These are phyloP conservation scores for Boletus reticuloceps DNA, from an alignment of 768 basidiomycete genomes.

Conservation along the genomic window DNA sequence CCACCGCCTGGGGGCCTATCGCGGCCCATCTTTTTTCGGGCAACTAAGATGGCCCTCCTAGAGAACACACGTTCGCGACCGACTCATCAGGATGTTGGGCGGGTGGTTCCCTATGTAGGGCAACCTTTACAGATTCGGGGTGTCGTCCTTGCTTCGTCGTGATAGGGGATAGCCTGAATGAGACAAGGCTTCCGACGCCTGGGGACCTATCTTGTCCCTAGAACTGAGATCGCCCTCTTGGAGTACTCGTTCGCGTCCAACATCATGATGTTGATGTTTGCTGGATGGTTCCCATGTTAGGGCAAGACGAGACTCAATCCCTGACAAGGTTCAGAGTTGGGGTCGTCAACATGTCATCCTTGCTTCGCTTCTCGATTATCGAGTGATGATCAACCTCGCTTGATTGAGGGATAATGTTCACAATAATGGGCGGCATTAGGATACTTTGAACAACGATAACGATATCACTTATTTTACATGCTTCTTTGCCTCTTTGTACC, in stretches of 20 bases:
- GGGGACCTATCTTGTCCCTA: too few species aligned
- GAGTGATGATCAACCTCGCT: constrained; percentile 98
- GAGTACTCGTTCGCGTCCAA: too few species aligned
- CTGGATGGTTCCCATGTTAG: too few species aligned
- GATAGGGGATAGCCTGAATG: too few species aligned
- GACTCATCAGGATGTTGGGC: background rate
- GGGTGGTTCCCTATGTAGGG: background rate
- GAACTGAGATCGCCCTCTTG: too few species aligned
- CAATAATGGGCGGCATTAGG: constrained; percentile 73
- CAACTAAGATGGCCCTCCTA: constrained; percentile 3
- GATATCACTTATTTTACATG: constrained; percentile 81
- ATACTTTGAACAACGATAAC: constrained; percentile 85
- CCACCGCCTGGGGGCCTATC: too few species aligned
- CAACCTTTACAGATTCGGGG: background rate
- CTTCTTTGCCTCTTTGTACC: constrained; percentile 10
- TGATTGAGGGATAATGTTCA: constrained; percentile 85
- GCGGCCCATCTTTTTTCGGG: too few species aligned
- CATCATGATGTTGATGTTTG: too few species aligned
- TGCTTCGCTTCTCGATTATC: constrained; percentile 55
- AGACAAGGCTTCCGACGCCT: too few species aligned
- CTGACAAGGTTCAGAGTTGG: too few species aligned
- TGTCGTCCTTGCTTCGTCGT: too few species aligned
- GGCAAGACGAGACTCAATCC: too few species aligned
- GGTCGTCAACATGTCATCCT: background rate
- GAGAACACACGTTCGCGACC: background rate